Evolutionary conservation across 2,329 filamentous ascomycete genomes (phyloP).

Genomic region (Myriosclerotinia scirpicola): DNA sequence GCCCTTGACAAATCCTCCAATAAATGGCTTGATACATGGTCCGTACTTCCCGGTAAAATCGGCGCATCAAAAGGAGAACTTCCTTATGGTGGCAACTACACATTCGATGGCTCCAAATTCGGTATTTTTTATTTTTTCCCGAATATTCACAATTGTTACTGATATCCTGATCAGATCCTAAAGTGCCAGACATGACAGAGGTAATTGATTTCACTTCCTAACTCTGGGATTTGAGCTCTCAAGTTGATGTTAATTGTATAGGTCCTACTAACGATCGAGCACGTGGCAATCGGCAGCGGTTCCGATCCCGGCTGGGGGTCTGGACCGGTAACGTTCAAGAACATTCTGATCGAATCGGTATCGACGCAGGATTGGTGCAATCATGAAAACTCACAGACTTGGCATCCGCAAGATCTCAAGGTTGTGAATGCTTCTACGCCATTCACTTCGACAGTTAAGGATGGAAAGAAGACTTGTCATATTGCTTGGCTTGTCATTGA

Average conservation of each 20-base stretch:
- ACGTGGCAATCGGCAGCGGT: neutral
- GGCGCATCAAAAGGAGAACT: conserved; percentile 7
- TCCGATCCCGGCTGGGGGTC: conserved; percentile 14
- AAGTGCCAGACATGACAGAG: conserved; percentile 18
- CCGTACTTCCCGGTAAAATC: conserved; percentile 3
- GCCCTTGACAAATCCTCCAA: neutral
- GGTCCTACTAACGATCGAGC: conserved; percentile 9
- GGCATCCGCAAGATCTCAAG: conserved; percentile 6
- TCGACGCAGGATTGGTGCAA: conserved; percentile 19
- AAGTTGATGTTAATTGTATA: neutral
- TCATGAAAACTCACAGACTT: neutral
- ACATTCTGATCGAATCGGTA: conserved; percentile 12
- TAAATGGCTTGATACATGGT: conserved; percentile 21
- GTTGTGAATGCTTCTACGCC: neutral
- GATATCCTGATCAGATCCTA: neutral
- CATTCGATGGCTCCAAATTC: conserved; percentile 11
- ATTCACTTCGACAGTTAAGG: neutral
- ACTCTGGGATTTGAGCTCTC: neutral
- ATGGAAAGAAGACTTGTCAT: conserved; percentile 9
- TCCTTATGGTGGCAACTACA: conserved; percentile 11
- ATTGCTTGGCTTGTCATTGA: conserved; percentile 8
- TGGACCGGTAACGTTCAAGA: conserved; percentile 19
- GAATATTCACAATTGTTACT: neutral
- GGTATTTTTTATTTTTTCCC: neutral
- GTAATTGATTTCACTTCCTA: neutral